Conservation (phyloP, 768 basidiomycete genomes). For the Tulasnella calospora region DNA sequence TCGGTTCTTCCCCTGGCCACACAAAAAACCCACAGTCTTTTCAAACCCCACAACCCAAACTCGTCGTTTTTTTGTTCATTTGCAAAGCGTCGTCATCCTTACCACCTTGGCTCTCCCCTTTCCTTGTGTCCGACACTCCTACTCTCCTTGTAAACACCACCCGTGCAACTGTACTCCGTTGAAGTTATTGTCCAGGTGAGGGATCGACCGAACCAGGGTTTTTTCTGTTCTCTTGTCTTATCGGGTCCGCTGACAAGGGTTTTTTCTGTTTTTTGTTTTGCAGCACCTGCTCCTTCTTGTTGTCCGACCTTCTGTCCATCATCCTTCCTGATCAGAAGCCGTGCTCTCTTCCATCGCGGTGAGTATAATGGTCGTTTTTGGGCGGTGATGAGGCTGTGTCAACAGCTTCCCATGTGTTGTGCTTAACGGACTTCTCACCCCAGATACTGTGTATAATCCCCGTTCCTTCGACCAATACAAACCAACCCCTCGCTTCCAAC, state of each 20-base stretch:
- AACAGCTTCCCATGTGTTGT: background rate
- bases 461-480: background rate
- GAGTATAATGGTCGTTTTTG: background rate
- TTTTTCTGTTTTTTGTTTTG: background rate
- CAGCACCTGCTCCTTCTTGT: background rate
- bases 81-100: background rate
- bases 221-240: background rate
- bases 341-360: background rate
- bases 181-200: background rate
- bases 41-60: background rate
- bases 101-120: background rate
- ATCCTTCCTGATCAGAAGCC: background rate
- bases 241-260: background rate
- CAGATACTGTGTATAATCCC: slow-evolving; percentile 1
- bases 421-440: background rate
- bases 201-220: background rate
- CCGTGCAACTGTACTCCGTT: background rate
- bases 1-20: background rate
- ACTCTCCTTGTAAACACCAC: background rate
- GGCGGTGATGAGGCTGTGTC: background rate
- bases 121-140: background rate
- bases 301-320: background rate
- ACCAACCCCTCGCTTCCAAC: background rate
- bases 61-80: background rate
- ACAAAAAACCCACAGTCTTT: background rate